Conservation (phyloP, 306 rosid species). For the Potentilla sterilis region DNA sequence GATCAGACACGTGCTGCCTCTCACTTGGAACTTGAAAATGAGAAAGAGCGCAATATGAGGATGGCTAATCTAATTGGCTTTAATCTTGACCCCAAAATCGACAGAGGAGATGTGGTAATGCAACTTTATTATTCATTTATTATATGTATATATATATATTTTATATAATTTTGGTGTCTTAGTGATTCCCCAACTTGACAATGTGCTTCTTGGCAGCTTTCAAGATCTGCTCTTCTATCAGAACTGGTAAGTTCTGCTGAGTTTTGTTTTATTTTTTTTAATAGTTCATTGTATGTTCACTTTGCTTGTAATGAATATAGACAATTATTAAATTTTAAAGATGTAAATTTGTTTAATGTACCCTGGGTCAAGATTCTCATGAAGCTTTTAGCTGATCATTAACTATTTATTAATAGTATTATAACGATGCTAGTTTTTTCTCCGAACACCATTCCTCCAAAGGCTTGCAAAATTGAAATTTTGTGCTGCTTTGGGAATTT, state of each 20-base stretch:
- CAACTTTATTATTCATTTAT: neutral
- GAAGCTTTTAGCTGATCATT: neutral
- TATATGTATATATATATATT: neutral
- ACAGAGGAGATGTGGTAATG: constrained; percentile 87
- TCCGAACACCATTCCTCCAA: neutral
- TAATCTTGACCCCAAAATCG: constrained; percentile 77
- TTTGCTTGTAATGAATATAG: constrained; percentile 1
- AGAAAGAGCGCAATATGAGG: constrained; percentile 81
- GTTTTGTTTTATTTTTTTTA: neutral
- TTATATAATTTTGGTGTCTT: neutral
- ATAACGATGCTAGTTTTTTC: neutral
- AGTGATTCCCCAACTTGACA: constrained; percentile 6
- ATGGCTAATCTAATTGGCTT: constrained; percentile 92
- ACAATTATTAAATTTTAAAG: neutral
- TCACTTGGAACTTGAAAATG: constrained; percentile 85
- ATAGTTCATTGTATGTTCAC: neutral
- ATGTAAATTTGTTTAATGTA: neutral
- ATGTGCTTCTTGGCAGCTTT: constrained; percentile 55
- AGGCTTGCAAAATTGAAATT: neutral
- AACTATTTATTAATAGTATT: neutral
- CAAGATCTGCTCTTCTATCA: constrained; percentile 77
- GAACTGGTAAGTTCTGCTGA: constrained; percentile 65
- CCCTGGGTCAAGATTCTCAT: neutral
- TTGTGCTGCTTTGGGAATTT: neutral
- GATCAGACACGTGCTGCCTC: constrained; percentile 66